Percentiles rank a stretch among this genome's conserved stretches.
Conservation (phyloP, 441 rosid species). For the Populus trichocarpa region DNA sequence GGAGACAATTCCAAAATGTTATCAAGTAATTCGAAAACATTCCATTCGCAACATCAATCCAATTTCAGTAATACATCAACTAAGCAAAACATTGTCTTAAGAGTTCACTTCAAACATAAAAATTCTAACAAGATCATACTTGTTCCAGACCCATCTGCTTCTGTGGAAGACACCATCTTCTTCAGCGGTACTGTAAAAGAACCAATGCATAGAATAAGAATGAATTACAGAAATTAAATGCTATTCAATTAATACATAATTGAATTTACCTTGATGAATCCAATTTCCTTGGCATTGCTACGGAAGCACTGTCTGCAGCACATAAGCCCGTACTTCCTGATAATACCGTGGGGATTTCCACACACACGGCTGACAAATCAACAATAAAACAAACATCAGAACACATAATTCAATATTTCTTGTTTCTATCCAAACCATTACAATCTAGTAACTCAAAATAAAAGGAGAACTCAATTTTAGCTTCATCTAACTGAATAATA, state of each 20-base stretch:
- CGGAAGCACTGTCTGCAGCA: slow-evolving; percentile 83
- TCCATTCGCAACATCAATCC: slow-evolving; percentile 5
- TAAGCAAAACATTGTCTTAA: slow-evolving; percentile 1
- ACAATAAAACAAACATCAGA: not conserved
- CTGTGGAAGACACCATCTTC: not conserved
- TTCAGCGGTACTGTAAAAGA: slow-evolving; percentile 52
- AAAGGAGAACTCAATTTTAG: not conserved
- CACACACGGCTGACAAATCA: slow-evolving; percentile 52
- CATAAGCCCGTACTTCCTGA: slow-evolving; percentile 70
- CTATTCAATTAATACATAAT: not conserved
- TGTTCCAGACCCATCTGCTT: not conserved
- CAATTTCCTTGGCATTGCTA: slow-evolving; percentile 77
- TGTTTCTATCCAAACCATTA: not conserved
- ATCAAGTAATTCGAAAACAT: not conserved
- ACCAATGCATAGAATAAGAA: not conserved
- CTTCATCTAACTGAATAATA: not conserved
- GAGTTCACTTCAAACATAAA: slow-evolving; percentile 1
- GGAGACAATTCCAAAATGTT: not conserved
- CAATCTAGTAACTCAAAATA: not conserved
- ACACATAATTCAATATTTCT: not conserved
- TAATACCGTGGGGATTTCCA: slow-evolving; percentile 66
- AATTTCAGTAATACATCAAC: slow-evolving; percentile 8
- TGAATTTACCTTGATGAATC: slow-evolving; percentile 57
- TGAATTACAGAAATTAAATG: not conserved
- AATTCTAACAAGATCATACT: not conserved